Evolutionary conservation across 305 asterid species (phyloP).

Genomic region (Coffea humblotiana): DNA sequence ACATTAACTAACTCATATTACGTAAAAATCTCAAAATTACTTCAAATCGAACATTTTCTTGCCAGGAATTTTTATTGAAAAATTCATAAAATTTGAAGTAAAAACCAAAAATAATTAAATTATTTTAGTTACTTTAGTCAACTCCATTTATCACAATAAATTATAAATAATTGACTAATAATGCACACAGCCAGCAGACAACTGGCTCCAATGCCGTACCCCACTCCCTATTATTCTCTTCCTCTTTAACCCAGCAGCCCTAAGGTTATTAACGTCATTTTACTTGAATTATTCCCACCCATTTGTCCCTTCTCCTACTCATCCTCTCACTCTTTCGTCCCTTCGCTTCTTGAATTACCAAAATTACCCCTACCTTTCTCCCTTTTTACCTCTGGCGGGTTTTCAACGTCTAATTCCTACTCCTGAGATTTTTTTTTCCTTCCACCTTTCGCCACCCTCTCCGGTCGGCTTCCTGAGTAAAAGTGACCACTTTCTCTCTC

Average conservation of each 20-base stretch:
- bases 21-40: not conserved
- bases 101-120: not conserved
- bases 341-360: too few relatives aligned
- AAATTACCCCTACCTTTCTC: not conserved
- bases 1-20: not conserved
- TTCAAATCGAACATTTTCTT: not conserved
- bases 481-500: conserved; percentile 20
- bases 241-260: not conserved
- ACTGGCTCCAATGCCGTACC: not conserved
- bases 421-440: conserved; percentile 6
- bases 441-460: not conserved
- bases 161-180: not conserved
- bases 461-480: conserved; percentile 22
- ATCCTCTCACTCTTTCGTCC: too few relatives aligned
- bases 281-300: too few relatives aligned
- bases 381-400: conserved; percentile 9
- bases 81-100: not conserved
- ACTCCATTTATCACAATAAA: not conserved
- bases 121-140: not conserved
- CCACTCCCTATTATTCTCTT: not conserved
- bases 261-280: conserved; percentile 15
- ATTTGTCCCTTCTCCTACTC: too few relatives aligned
- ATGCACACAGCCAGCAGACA: not conserved
- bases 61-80: not conserved
- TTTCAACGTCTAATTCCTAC: conserved; percentile 13